Conservation (phyloP, 2,329 filamentous ascomycete species). For the Cercospora citrullina region DNA sequence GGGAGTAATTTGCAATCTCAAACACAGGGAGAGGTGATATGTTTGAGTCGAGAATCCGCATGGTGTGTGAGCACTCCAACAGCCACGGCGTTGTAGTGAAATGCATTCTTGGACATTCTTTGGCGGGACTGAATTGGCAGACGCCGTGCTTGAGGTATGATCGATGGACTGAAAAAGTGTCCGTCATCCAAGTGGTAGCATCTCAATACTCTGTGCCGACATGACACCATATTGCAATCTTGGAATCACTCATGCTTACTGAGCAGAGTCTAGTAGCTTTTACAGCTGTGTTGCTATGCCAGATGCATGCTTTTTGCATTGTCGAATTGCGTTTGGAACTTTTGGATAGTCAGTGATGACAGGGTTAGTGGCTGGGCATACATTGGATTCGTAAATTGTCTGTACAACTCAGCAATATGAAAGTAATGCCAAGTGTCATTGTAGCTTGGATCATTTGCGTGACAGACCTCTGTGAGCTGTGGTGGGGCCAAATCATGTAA, state of each 20-base stretch:
- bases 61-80: neutral
- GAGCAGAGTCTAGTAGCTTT: neutral
- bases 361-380: neutral
- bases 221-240: neutral
- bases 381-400: neutral
- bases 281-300: neutral
- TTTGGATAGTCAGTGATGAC: neutral
- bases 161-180: neutral
- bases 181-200: neutral
- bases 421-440: neutral
- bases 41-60: neutral
- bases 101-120: neutral
- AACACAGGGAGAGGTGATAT: neutral
- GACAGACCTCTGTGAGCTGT: too few species aligned
- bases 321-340: neutral
- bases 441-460: too few species aligned
- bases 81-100: neutral
- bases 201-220: neutral
- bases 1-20: neutral
- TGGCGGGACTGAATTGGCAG: neutral
- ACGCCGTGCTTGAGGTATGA: neutral
- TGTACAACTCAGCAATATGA: neutral
- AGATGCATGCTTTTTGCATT: neutral
- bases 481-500: too few species aligned
- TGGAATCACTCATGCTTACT: neutral